Conservation (phyloP, 78 protist species). For the Emiliania huxleyi region DNA sequence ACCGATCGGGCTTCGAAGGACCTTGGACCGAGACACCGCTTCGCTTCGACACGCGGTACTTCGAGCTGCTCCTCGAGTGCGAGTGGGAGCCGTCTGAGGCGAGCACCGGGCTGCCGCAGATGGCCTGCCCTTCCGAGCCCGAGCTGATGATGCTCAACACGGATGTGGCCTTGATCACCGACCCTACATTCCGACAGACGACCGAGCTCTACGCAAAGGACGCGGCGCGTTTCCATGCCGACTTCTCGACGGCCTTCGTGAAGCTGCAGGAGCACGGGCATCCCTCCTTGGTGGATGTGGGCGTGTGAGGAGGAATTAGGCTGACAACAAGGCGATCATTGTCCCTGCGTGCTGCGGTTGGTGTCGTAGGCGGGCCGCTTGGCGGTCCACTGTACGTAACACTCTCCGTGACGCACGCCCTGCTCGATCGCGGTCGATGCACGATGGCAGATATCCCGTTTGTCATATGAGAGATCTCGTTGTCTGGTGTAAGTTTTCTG, state of each 20-base stretch:
- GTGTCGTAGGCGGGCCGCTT: too few relatives aligned
- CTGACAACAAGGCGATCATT: too few relatives aligned
- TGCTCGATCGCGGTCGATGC: too few relatives aligned
- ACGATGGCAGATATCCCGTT: too few relatives aligned
- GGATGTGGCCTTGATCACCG: background rate
- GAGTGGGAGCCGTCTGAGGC: background rate
- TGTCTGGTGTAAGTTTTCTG: too few relatives aligned
- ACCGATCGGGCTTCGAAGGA: background rate
- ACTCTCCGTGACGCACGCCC: too few relatives aligned
- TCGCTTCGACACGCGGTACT: slow-evolving; percentile 29
- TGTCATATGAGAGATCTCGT: too few relatives aligned
- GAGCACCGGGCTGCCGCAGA: background rate
- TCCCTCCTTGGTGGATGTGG: too few relatives aligned
- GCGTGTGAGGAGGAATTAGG: too few relatives aligned
- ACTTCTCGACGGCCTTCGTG: background rate
- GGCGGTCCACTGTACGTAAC: too few relatives aligned
- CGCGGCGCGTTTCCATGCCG: background rate
- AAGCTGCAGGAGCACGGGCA: background rate
- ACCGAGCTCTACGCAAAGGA: background rate
- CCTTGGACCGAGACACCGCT: slow-evolving; percentile 18
- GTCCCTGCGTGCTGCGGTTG: too few relatives aligned
- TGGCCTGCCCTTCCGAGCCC: background rate
- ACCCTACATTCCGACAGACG: background rate
- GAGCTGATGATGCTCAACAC: background rate
- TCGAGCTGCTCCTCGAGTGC: background rate